A percentile compares a stretch with the other conserved stretches of the same genome.
These are phyloP conservation scores for Phytophthora constricta DNA, from an alignment of 352 stramenopile species.

Conservation along the genomic window DNA sequence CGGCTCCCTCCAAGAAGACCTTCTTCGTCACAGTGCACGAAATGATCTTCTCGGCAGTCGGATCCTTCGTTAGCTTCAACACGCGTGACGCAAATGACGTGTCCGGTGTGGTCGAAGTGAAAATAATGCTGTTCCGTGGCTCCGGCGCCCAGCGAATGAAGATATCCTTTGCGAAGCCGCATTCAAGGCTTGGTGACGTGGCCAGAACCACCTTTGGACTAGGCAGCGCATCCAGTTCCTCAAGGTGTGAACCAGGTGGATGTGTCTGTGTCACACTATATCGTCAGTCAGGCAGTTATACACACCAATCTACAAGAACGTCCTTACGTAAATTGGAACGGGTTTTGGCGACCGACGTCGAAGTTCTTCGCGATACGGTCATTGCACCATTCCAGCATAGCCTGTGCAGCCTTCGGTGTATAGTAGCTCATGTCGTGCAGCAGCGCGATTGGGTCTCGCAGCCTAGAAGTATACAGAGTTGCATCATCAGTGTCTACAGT, in stretches of 20 bases:
- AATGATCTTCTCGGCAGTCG: conserved; percentile 53
- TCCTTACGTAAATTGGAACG: conserved; percentile 89
- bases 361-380: conserved; percentile 92
- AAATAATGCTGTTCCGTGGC: conserved; percentile 84
- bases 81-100: conserved; percentile 78
- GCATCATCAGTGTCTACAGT: not conserved
- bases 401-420: conserved; percentile 86
- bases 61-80: conserved; percentile 59
- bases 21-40: conserved; percentile 73
- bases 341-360: conserved; percentile 87
- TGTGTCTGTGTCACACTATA: conserved; percentile 53
- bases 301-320: not conserved
- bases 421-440: conserved; percentile 92
- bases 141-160: conserved; percentile 86
- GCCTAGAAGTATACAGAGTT: conserved; percentile 40
- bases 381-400: conserved; percentile 92
- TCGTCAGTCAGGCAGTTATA: not conserved
- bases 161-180: conserved; percentile 84
- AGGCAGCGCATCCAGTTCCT: conserved; percentile 86
- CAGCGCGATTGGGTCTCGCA: conserved; percentile 85
- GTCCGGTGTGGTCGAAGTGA: conserved; percentile 68
- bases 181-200: conserved; percentile 81
- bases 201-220: conserved; percentile 88
- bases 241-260: conserved; percentile 88
- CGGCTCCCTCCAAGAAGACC: conserved; percentile 83